phyloP scores from a whole-genome alignment of 805 yeast genomes.

The Yamadazyma akitaensis region DNA sequence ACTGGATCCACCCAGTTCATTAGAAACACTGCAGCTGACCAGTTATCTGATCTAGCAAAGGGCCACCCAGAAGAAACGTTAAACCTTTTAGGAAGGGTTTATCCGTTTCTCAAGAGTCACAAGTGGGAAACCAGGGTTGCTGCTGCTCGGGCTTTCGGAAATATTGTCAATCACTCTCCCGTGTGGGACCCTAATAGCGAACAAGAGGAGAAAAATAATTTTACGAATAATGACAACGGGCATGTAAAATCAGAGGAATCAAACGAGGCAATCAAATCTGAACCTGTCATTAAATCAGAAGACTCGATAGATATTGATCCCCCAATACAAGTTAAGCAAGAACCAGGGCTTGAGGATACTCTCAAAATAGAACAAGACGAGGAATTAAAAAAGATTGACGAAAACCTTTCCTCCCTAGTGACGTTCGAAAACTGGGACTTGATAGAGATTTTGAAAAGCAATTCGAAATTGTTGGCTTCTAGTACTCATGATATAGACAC shows the following conservation, averaged over 20 bases:
- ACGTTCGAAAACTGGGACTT: constrained; percentile 51
- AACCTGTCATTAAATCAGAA: constrained; percentile 15
- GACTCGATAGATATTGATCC: constrained; percentile 7
- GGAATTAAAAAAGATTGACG: constrained; percentile 39
- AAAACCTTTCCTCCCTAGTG: constrained; percentile 40
- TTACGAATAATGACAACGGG: neutral
- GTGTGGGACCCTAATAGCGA: constrained; percentile 78
- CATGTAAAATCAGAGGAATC: constrained; percentile 16
- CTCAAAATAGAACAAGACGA: constrained; percentile 42
- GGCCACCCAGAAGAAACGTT: constrained; percentile 92
- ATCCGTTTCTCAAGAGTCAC: constrained; percentile 76
- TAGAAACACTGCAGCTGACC: constrained; percentile 95
- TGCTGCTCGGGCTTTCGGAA: constrained; percentile 93
- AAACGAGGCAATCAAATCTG: constrained; percentile 5
- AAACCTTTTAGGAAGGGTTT: constrained; percentile 79
- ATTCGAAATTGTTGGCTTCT: constrained; percentile 59
- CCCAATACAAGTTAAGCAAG: constrained; percentile 14
- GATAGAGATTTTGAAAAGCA: constrained; percentile 46
- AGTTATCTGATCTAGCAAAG: constrained; percentile 87
- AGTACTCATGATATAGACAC: constrained; percentile 12
- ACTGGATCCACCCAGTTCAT: constrained; percentile 94
- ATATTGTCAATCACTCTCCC: constrained; percentile 74
- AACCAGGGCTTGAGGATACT: constrained; percentile 14
- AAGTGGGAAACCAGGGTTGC: constrained; percentile 97
- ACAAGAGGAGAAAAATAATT: constrained; percentile 15